A percentile compares a stretch with the other conserved stretches of the same genome.
These are phyloP conservation scores for Xerocomus brunneocitrinus DNA, from an alignment of 768 basidiomycete species.

Conservation along the genomic window DNA sequence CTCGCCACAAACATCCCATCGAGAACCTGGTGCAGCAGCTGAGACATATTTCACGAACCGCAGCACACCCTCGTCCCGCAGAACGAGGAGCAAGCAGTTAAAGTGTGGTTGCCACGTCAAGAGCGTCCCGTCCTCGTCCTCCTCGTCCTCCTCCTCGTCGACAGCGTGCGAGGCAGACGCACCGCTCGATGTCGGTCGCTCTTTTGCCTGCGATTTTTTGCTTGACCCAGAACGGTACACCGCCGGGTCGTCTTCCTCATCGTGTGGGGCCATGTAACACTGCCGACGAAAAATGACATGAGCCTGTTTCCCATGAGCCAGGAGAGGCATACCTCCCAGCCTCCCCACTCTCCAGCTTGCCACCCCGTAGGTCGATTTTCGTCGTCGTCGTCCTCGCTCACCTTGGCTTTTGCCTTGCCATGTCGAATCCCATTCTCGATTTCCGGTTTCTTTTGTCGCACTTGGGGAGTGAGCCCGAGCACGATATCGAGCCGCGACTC, in stretches of 20 bases:
- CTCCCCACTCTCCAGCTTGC: constrained; percentile 79
- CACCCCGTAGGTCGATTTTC: constrained; percentile 44
- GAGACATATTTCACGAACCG: constrained; percentile 94
- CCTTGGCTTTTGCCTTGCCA: constrained; percentile 29
- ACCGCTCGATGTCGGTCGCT: constrained; percentile 9
- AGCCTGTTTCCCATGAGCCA: neutral
- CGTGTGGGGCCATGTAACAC: constrained; percentile 95
- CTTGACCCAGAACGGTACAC: constrained; percentile 71
- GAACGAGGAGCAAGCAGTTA: constrained; percentile 82
- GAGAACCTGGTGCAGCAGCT: constrained; percentile 80
- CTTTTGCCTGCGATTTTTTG: constrained; percentile 29
- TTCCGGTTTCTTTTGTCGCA: constrained; percentile 22
- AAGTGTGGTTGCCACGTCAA: constrained; percentile 86
- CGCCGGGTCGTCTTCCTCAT: constrained; percentile 93
- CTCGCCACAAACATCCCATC: constrained; percentile 93
- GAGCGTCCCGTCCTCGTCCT: constrained; percentile 68
- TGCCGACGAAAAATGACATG: constrained; percentile 24
- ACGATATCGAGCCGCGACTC: constrained; percentile 84
- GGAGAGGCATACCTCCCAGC: constrained; percentile 73
- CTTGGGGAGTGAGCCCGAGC: constrained; percentile 77
- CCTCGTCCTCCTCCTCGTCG: constrained; percentile 24
- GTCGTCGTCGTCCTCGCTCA: constrained; percentile 21
- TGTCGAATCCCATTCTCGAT: constrained; percentile 5
- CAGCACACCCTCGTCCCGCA: constrained; percentile 91
- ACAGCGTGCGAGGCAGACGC: constrained; percentile 12